These are phyloP conservation scores for Dictyostelium capitatum DNA, from an alignment of 78 protist species.

Conservation along the genomic window DNA sequence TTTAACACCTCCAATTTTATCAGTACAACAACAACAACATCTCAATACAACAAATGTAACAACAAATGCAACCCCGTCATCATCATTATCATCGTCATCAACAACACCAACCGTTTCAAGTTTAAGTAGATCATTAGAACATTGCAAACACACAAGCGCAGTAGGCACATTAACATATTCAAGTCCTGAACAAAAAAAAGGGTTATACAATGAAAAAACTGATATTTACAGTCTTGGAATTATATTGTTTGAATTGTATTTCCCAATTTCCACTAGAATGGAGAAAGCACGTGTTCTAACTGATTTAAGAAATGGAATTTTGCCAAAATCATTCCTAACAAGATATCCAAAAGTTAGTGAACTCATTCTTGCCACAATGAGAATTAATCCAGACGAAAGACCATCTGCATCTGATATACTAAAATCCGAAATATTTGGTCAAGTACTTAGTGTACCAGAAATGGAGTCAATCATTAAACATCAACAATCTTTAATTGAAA, in stretches of 20 bases:
- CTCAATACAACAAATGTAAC: background rate
- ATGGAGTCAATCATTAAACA: slow-evolving; percentile 64
- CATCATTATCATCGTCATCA: slow-evolving; percentile 14
- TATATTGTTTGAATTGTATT: slow-evolving; percentile 76
- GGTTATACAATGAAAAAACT: slow-evolving; percentile 72
- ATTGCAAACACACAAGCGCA: slow-evolving; percentile 78
- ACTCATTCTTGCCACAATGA: slow-evolving; percentile 33
- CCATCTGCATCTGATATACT: slow-evolving; percentile 76
- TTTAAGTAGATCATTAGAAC: slow-evolving; percentile 60
- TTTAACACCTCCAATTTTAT: slow-evolving; percentile 5
- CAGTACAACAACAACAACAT: background rate
- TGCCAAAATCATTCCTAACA: slow-evolving; percentile 44
- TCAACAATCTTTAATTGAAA: slow-evolving; percentile 58
- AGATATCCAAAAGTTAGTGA: slow-evolving; percentile 48
- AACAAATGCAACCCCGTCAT: slow-evolving; percentile 6
- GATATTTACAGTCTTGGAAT: slow-evolving; percentile 80
- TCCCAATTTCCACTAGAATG: slow-evolving; percentile 63
- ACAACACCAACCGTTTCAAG: slow-evolving; percentile 16
- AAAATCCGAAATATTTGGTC: slow-evolving; percentile 57
- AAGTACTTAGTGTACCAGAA: slow-evolving; percentile 25
- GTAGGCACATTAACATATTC: slow-evolving; percentile 82
- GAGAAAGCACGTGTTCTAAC: slow-evolving; percentile 69
- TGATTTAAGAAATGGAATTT: slow-evolving; percentile 42
- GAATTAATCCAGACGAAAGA: slow-evolving; percentile 47
- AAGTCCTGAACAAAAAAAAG: slow-evolving; percentile 81